These are phyloP conservation scores for Ichthyophonus hoferi DNA, from an alignment of 208 protist genomes.

Conservation along the genomic window DNA sequence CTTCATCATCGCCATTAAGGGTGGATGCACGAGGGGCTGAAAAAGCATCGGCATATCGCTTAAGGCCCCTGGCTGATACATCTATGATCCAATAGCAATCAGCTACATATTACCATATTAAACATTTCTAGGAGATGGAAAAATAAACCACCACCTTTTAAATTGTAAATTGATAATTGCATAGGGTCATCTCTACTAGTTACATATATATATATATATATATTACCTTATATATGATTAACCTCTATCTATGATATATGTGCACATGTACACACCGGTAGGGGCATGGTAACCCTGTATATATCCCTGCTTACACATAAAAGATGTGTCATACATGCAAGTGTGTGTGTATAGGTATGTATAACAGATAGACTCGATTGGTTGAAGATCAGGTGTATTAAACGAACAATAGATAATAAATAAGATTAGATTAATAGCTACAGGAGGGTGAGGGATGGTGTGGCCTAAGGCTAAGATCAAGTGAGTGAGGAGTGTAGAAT, in stretches of 20 bases:
- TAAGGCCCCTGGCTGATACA: not conserved
- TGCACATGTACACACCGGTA: not conserved
- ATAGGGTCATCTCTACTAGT: not conserved
- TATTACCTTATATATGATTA: not conserved
- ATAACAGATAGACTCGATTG: too few species aligned
- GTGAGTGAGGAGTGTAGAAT: not conserved
- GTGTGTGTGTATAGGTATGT: not conserved
- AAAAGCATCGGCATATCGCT: not conserved
- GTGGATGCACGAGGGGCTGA: not conserved
- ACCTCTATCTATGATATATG: not conserved
- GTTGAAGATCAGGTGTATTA: not conserved
- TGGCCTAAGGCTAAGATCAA: not conserved
- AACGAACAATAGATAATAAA: not conserved
- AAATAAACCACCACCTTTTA: too few species aligned
- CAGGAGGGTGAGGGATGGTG: not conserved
- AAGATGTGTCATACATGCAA: not conserved
- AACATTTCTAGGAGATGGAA: too few species aligned
- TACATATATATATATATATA: constrained; percentile 5
- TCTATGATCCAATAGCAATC: too few species aligned
- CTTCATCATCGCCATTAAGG: not conserved
- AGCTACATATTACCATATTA: too few species aligned
- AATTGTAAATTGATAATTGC: too few species aligned
- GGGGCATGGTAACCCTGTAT: not conserved
- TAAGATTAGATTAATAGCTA: not conserved
- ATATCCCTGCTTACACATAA: not conserved